A percentile compares a stretch with the other conserved stretches of the same genome.
Evolutionary conservation across 2,329 filamentous ascomycete genomes (phyloP).

Genomic region (Arthroderma sp.): DNA sequence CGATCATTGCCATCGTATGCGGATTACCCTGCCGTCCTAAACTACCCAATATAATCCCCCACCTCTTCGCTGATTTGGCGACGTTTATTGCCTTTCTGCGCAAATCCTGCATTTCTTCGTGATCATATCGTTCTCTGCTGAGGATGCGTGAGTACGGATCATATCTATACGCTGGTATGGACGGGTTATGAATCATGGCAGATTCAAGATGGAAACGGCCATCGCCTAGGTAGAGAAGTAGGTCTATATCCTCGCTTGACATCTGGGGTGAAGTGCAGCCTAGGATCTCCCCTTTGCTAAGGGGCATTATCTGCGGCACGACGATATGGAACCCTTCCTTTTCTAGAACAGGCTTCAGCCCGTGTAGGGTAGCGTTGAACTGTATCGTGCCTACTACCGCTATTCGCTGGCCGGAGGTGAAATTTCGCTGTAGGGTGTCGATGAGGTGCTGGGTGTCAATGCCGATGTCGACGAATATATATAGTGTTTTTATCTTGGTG

Average conservation of each 20-base stretch:
- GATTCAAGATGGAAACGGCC: constrained; percentile 93
- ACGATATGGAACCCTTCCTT: constrained; percentile 73
- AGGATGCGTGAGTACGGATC: constrained; percentile 90
- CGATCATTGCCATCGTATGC: constrained; percentile 77
- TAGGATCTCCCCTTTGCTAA: constrained; percentile 90
- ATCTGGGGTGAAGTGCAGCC: constrained; percentile 87
- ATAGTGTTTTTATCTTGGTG: constrained; percentile 91
- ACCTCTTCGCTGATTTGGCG: constrained; percentile 68
- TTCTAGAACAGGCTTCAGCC: constrained; percentile 63
- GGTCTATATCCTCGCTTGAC: constrained; percentile 50
- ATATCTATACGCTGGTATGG: constrained; percentile 83
- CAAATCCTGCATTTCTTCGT: constrained; percentile 76
- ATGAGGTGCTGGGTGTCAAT: constrained; percentile 85
- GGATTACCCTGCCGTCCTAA: constrained; percentile 92
- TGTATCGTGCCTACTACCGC: constrained; percentile 95
- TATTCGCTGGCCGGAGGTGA: constrained; percentile 70
- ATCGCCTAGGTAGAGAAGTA: constrained; percentile 81
- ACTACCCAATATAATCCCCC: constrained; percentile 88
- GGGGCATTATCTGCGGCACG: constrained; percentile 81
- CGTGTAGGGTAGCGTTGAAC: constrained; percentile 95
- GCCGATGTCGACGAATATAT: constrained; percentile 95
- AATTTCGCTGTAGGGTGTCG: constrained; percentile 78
- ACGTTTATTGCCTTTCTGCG: constrained; percentile 63
- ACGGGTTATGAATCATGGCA: constrained; percentile 97
- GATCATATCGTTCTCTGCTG: constrained; percentile 82